Evolutionary conservation across 2,329 filamentous ascomycete genomes (phyloP), one percentile per base, ranked within the genome.

Genomic region (Pseudonectria foliicola): DNA sequence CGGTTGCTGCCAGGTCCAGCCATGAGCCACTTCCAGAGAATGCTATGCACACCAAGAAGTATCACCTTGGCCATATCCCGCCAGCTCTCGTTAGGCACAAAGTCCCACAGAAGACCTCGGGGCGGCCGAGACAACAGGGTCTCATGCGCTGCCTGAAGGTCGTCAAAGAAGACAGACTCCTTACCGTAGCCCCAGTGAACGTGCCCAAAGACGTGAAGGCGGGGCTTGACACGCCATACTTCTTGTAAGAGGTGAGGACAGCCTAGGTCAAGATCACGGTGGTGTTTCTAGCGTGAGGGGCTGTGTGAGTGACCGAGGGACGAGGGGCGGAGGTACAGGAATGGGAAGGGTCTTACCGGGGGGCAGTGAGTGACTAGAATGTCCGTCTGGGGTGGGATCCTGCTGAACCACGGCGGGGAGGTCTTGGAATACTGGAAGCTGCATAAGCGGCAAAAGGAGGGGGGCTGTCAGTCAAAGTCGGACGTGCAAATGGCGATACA

Each of bases 171-270:
- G 8, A 84, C 70, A 0, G 77, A 60, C 50, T 88, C 78, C 28
- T 66, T 67, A 12, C 87, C 88, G 29, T 82, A 74, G 7, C 77
- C 84, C 52, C 73, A 82, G 62, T 95, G 88, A 15, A 89, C 73
- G 59, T 95, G 88, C 1, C 87, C 88, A 56, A 92, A 94, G 31
- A 94, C 73, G 58, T 94, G 86, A 11, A 94, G 64, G 10, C 67
- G 67, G 0, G 88, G 88, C 42, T 75, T 78, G 10, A 87, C 77
- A 25, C 82, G 75, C 78, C 82, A 85, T 13, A 84, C 60, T 52
- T 93, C 87, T 11, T 68, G 61, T 6, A 90, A 68, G 6, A 94
- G 70, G 37, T 75, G 71, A 6, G 78, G 74, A 45, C 84, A 89
- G 36, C 85, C 87, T 29, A 87, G 63, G 3, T 71, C 77, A 33